Percentiles rank a stretch among this genome's conserved stretches.
Conservation (phyloP, 2,329 filamentous ascomycete genomes). For the Talaromyces rugulosus region DNA sequence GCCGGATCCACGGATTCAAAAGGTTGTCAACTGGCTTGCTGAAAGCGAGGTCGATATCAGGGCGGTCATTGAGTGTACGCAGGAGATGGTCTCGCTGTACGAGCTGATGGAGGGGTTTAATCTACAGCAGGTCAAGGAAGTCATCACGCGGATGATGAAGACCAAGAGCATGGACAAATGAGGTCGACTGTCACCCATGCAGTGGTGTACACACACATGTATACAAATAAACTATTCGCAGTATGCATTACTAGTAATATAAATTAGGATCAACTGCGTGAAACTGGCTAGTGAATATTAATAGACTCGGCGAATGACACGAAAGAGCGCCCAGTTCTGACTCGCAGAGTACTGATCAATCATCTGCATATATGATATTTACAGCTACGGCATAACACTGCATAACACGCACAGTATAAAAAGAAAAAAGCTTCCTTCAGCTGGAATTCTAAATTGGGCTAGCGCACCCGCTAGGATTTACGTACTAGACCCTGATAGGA, state of each 20-base stretch:
- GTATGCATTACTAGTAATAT: not conserved
- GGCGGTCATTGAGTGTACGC: constrained; percentile 80
- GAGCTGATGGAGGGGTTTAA: constrained; percentile 67
- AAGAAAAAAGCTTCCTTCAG: not conserved
- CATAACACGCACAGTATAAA: not conserved
- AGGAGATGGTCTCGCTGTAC: constrained; percentile 88
- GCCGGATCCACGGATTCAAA: constrained; percentile 47
- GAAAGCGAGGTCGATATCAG: constrained; percentile 83
- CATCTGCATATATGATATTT: not conserved
- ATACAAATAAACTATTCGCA: not conserved
- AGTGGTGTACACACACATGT: not conserved
- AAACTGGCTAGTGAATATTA: not conserved
- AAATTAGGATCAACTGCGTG: not conserved
- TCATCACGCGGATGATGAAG: constrained; percentile 60
- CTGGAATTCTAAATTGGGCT: not conserved
- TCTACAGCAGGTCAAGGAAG: constrained; percentile 62
- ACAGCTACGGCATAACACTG: not conserved
- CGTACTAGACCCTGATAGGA: not conserved
- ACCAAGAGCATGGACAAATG: constrained; percentile 55
- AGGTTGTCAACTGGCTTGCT: constrained; percentile 75
- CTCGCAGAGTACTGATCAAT: not conserved
- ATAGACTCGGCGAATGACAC: not conserved
- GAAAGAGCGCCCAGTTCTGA: not conserved
- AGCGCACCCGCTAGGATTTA: not conserved
- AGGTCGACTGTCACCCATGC: not conserved